Evolutionary conservation across 805 yeast species (phyloP), one percentile per base, ranked within the genome.

Genomic region (Kodamaea leandrae): DNA sequence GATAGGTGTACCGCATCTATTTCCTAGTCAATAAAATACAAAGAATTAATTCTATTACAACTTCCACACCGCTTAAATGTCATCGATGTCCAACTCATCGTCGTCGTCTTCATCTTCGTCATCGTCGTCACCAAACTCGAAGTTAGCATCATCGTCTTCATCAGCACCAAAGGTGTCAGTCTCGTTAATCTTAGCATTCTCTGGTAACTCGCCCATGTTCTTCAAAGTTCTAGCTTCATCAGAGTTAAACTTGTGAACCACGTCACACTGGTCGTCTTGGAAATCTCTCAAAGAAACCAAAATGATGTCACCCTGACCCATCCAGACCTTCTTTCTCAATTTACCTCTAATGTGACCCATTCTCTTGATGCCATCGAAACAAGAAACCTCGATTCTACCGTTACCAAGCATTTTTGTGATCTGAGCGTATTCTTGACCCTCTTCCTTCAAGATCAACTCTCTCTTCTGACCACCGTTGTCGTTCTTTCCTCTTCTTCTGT

Each of bases 321-420:
- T 90, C 99, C 99, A 93, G 47, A 93, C 99, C 80, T 91, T 93
- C 83, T 93, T 93, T 79, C 99, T 86, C 72, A 93, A 79, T 65
- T 93, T 93, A 58, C 99, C 99, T 78, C 99, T 87, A 61, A 93
- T 93, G 63, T 91, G 99, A 14, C 96, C 99, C 80, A 89, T 79
- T 75, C 99, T 83, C 64, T 82, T 86, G 54, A 76, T 74, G 51
- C 96, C 96, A 61, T 93, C 99, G 60, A 93, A 93, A 72, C 99
- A 93, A 37, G 82, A 66, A 41, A 96, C 96, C 66, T 90, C 96
- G 42, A 93, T 83, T 69, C 99, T 82, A 51, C 99, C 98, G 63
- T 90, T 90, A 66, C 99, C 99, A 56, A 93, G 80, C 97, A 93
- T 91, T 71, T 89, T 91, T 65, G 91, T 81, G 62, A 93, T 93